Evolutionary conservation across 371 early-diverging fungal species (phyloP), one percentile per base, ranked within the genome.

Genomic region (Syncephalastrum monosporum): DNA sequence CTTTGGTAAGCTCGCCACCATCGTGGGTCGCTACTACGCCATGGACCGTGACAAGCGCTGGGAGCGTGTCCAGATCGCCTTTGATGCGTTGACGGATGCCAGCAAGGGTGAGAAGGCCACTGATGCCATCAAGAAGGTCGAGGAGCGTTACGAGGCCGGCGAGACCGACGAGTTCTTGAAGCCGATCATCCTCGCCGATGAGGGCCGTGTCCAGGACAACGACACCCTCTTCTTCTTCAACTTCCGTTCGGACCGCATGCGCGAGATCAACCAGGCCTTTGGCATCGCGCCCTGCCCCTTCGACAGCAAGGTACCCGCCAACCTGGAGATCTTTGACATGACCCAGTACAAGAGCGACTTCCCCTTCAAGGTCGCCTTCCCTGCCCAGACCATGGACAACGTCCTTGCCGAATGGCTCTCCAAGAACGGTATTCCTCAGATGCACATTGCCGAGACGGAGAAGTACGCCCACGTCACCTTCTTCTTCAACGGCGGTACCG

Each of bases 381-480:
- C 94, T 61, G 91, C 95, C 48, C 95, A 96, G 72, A 87, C 84
- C 56, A 96, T 99, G 96, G 88, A 89, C 68, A 96, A 99, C 61
- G 97, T 97, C 49, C 79, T 99, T 53, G 96, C 93, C 47, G 99
- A 99, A 72, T 94, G 96, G 93, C 81, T 99, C 49, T 86, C 88
- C 64, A 88, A 88, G 77, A 79, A 89, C 59, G 75, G 81, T 17
- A 74, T 96, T 41, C 82, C 88, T 19, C 99, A 99, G 80, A 85
- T 89, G 74, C 98, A 98, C 75, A 85, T 99, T 61, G 98, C 94
- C 33, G 99, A 99, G 79, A 99, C 99, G 10, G 99, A 99, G 72
- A 99, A 99, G 83, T 98, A 97, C 74, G 99, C 99, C 19, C 99
- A 99, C 77, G 99, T 99, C 42, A 99, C 99, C 51, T 99, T 99